phyloP scores from a whole-genome alignment of 2,329 filamentous ascomycete species.

The Podosphaera xanthii region DNA sequence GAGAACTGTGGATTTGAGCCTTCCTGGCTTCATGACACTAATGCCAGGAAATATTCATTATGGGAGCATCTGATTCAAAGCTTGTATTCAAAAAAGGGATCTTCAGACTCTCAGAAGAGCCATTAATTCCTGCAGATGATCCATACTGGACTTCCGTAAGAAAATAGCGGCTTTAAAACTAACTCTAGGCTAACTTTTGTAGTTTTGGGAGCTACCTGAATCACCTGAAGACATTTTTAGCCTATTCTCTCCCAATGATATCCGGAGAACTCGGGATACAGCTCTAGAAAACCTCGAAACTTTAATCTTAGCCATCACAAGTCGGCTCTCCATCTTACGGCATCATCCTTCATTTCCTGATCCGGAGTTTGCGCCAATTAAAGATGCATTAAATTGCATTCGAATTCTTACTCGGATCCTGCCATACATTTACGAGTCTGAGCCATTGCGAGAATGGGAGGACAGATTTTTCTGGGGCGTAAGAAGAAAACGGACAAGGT shows the following conservation, averaged over 20 bases:
- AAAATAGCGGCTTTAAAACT: slow-evolving; percentile 8
- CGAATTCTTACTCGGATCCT: slow-evolving; percentile 72
- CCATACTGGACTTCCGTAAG: slow-evolving; percentile 79
- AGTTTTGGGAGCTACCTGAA: slow-evolving; percentile 97
- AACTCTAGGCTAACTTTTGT: not conserved
- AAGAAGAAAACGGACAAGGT: slow-evolving; percentile 41
- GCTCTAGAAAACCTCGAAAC: slow-evolving; percentile 79
- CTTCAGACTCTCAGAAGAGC: slow-evolving; percentile 84
- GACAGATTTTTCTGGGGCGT: slow-evolving; percentile 79
- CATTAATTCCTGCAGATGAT: slow-evolving; percentile 68
- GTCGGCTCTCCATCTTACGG: slow-evolving; percentile 57
- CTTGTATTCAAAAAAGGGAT: slow-evolving; percentile 97
- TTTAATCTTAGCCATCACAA: slow-evolving; percentile 62
- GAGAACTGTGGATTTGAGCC: not conserved
- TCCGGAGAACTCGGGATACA: slow-evolving; percentile 67
- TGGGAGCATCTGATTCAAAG: slow-evolving; percentile 98
- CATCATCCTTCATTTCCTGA: slow-evolving; percentile 85
- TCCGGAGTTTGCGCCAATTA: slow-evolving; percentile 56
- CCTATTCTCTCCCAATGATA: slow-evolving; percentile 72
- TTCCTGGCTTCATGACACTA: slow-evolving; percentile 2
- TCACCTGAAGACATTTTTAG: slow-evolving; percentile 92
- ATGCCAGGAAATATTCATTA: slow-evolving; percentile 20
- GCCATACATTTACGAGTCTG: slow-evolving; percentile 79
- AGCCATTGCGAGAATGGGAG: slow-evolving; percentile 66
- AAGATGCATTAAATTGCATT: slow-evolving; percentile 86